Evolutionary conservation across 768 basidiomycete species (phyloP), one percentile per base, ranked within the genome.

Genomic region (Galerina sulciceps): DNA sequence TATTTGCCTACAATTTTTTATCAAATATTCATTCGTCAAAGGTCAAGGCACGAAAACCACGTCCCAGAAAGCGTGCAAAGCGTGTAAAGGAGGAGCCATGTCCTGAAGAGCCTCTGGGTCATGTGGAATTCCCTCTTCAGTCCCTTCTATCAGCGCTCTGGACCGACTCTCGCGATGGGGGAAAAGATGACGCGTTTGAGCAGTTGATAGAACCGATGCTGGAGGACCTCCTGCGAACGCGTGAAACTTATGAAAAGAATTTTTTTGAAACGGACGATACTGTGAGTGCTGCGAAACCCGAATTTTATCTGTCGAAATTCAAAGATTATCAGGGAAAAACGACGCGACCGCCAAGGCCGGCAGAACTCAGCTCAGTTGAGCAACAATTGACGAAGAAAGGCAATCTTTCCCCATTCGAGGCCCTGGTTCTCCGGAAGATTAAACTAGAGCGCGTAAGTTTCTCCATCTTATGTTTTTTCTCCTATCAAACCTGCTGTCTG

Each of bases 361-460:
- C 61, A 35, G 59, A 59, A 35, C 14, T 49, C 11, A 40, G 76
- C 9, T 73, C 76, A 31, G 63, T 78, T 22, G 59, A 79, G 60
- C 63, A 72, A 22, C 48, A 57, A 10, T 51, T 69, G 38, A 56
- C 50, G 15, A 61, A 62, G 4, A 66, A 56, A 34, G 57, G 20
- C 3, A 59, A 59, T 8, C 53, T 69, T 47, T 68, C 72, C 13
- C 53, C 69, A 41, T 61, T 65, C 4, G 74, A 80, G 42, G 68
- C 69, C 18, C 31, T 55, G 45, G 71, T 83, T 23, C 60, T 69
- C 49, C 76, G 82, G 45, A 85, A 80, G 62, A 71, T 86, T 45
- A 81, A 80, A 65, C 53, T 86, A 13, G 71, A 70, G 35, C 77
- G 75, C 44, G 79, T 81, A 64, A 14, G 76, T 67, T 23, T 37